A percentile compares a stretch with the other conserved stretches of the same genome.
Conservation (phyloP, 2,329 filamentous ascomycete species). For the Bipolaris gigantea region DNA sequence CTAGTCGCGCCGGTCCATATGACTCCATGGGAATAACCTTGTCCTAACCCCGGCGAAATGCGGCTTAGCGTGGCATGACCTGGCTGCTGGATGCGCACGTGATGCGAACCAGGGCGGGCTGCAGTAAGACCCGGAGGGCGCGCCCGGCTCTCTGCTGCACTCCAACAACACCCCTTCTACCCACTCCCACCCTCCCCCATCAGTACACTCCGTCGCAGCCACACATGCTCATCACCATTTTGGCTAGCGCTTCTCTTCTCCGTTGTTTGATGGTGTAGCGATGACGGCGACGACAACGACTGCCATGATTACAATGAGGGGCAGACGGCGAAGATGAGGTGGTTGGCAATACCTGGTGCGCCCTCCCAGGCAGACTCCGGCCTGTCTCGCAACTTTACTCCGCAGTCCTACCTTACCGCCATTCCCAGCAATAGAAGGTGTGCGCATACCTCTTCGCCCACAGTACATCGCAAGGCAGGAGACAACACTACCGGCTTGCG, state of each 20-base stretch:
- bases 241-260: not conserved
- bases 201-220: not conserved
- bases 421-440: not conserved
- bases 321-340: conserved; percentile 1
- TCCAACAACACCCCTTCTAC: conserved; percentile 1
- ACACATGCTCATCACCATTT: not conserved
- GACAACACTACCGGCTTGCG: not conserved
- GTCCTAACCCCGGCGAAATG: conserved; percentile 12
- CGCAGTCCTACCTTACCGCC: not conserved
- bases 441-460: not conserved
- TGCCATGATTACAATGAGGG: not conserved
- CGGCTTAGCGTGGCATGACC: conserved; percentile 16
- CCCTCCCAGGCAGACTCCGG: not conserved
- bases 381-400: not conserved
- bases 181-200: conserved; percentile 3
- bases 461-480: not conserved
- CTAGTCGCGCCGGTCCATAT: conserved; percentile 12
- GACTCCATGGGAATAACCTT: conserved; percentile 23
- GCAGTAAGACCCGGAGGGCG: not conserved
- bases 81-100: conserved; percentile 1
- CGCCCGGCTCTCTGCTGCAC: not conserved
- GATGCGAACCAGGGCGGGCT: conserved; percentile 5
- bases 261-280: not conserved
- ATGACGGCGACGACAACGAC: conserved; percentile 2
- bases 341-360: not conserved